Evolutionary conservation across 805 yeast species (phyloP).

Genomic region (Ogataea corticis): DNA sequence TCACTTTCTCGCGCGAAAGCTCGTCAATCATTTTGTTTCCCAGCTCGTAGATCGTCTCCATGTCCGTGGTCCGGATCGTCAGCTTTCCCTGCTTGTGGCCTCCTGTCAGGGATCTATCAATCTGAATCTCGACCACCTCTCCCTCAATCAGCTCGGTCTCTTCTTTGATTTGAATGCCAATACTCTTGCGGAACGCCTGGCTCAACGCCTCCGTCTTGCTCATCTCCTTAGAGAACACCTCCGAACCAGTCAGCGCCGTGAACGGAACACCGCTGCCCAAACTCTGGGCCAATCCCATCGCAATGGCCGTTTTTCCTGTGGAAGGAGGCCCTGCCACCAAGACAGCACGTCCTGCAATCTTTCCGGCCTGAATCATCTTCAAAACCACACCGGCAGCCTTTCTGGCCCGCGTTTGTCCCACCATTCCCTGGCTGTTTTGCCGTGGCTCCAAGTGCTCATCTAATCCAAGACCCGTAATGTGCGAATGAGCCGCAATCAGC

Average conservation of each 20-base stretch:
- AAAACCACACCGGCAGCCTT: conserved; percentile 95
- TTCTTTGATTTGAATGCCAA: conserved; percentile 93
- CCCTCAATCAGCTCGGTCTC: conserved; percentile 98
- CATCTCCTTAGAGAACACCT: conserved; percentile 92
- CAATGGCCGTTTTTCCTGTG: conserved; percentile 97
- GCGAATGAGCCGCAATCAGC: conserved; percentile 85
- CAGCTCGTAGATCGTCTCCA: conserved; percentile 78
- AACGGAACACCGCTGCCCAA: conserved; percentile 97
- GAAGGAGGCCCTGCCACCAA: conserved; percentile 97
- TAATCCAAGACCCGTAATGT: conserved; percentile 90
- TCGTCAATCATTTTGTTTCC: conserved; percentile 65
- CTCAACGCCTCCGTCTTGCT: conserved; percentile 94
- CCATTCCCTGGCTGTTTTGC: conserved; percentile 84
- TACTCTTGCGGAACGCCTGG: conserved; percentile 96
- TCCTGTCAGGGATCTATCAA: conserved; percentile 88
- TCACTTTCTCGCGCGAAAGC: conserved; percentile 90
- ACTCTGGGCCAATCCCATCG: conserved; percentile 93
- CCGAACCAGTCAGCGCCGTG: conserved; percentile 95
- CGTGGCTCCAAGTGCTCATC: conserved; percentile 89
- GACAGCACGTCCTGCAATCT: conserved; percentile 95
- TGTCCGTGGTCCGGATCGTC: conserved; percentile 85
- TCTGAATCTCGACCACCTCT: conserved; percentile 94
- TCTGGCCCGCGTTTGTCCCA: conserved; percentile 73
- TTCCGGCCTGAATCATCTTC: conserved; percentile 87
- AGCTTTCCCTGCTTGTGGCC: conserved; percentile 81